phyloP scores from a whole-genome alignment of 768 basidiomycete genomes.

The Dioszegia hungarica region DNA sequence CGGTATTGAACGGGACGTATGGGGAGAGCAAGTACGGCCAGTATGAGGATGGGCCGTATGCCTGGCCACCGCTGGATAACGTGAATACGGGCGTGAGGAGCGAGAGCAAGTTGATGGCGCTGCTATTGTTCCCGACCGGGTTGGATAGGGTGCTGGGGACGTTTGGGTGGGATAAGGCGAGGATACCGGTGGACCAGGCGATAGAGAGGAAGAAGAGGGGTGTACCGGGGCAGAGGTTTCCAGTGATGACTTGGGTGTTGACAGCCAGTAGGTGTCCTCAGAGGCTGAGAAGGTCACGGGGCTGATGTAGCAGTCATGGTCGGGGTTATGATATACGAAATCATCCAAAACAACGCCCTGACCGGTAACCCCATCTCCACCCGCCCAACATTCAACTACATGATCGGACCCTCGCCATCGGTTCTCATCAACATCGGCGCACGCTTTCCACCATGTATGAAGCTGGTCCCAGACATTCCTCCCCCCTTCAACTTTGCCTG shows the following conservation, averaged over 20 bases:
- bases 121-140: conserved; percentile 35
- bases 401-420: conserved; percentile 74
- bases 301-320: conserved; percentile 62
- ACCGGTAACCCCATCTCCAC: conserved; percentile 83
- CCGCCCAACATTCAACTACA: conserved; percentile 52
- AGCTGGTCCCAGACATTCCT: conserved; percentile 21
- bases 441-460: conserved; percentile 67
- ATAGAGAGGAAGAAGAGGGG: conserved; percentile 85
- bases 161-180: conserved; percentile 21
- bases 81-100: not conserved
- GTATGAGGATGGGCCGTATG: conserved; percentile 22
- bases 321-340: conserved; percentile 74
- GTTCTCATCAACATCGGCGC: conserved; percentile 84
- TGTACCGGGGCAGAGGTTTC: conserved; percentile 73
- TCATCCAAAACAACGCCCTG: conserved; percentile 65
- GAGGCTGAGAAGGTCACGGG: not conserved
- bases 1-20: not conserved
- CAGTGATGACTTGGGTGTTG: conserved; percentile 63
- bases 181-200: conserved; percentile 58
- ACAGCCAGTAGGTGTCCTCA: conserved; percentile 52
- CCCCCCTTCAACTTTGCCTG: conserved; percentile 52
- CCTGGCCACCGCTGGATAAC: conserved; percentile 13
- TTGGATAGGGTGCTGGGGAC: conserved; percentile 33
- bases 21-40: conserved; percentile 18
- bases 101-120: conserved; percentile 12